A percentile compares a stretch with the other conserved stretches of the same genome.
These are phyloP conservation scores for Dictyostelium capitatum DNA, from an alignment of 78 protist species.

Conservation along the genomic window DNA sequence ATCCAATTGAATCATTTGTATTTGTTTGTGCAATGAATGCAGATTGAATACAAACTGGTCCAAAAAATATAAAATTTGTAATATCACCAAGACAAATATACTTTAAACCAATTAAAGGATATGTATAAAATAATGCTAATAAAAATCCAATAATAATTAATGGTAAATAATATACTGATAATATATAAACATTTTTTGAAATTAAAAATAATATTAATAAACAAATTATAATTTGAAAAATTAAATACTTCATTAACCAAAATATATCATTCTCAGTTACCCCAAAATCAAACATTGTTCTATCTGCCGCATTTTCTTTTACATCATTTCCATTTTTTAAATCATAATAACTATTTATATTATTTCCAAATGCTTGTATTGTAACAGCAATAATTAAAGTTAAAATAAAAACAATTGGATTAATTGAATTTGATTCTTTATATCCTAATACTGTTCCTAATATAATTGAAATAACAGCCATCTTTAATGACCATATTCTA, in stretches of 20 bases:
- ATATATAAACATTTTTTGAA: neutral
- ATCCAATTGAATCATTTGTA: neutral
- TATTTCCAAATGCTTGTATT: constrained; percentile 49
- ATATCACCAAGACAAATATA: constrained; percentile 74
- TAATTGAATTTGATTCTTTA: constrained; percentile 10
- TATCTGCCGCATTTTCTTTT: constrained; percentile 38
- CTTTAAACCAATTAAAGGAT: constrained; percentile 45
- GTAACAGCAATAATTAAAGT: constrained; percentile 46
- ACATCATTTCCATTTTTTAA: constrained; percentile 39
- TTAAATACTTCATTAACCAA: neutral
- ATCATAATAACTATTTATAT: constrained; percentile 60
- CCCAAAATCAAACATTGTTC: constrained; percentile 82
- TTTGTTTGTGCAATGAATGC: constrained; percentile 36
- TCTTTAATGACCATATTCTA: constrained; percentile 76
- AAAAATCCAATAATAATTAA: constrained; percentile 7
- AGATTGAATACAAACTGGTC: constrained; percentile 65
- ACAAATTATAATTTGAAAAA: neutral
- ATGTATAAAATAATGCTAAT: constrained; percentile 27
- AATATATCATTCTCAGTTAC: neutral
- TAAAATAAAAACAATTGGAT: neutral
- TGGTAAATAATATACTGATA: constrained; percentile 19
- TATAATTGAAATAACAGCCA: constrained; percentile 16
- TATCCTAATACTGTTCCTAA: constrained; percentile 72
- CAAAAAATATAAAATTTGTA: constrained; percentile 49
- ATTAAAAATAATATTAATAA: neutral